phyloP scores from a whole-genome alignment of 768 basidiomycete genomes.

The Boletus tomentosulus region DNA sequence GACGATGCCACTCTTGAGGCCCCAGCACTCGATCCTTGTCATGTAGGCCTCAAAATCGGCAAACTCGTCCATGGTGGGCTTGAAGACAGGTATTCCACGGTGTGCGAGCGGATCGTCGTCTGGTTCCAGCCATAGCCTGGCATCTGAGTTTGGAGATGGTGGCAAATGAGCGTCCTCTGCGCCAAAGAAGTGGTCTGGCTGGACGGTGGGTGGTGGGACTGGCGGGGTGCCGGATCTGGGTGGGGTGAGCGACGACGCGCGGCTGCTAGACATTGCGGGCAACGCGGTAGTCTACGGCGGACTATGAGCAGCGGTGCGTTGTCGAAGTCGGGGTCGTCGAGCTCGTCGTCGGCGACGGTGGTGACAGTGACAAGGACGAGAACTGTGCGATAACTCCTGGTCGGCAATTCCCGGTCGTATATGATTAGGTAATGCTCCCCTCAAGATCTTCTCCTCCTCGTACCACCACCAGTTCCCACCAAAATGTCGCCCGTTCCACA shows the following conservation, averaged over 20 bases:
- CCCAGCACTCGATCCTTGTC: slow-evolving; percentile 86
- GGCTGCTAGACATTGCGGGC: slow-evolving; percentile 21
- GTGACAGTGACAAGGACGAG: background rate
- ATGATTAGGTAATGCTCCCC: slow-evolving; percentile 1
- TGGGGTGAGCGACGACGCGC: slow-evolving; percentile 33
- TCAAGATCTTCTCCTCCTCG: background rate
- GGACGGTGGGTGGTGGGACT: slow-evolving; percentile 45
- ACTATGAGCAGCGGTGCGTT: background rate
- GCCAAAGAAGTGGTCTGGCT: slow-evolving; percentile 84
- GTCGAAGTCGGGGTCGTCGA: background rate
- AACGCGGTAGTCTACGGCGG: background rate
- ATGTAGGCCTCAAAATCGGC: slow-evolving; percentile 89
- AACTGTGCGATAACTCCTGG: slow-evolving; percentile 6
- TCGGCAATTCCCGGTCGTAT: slow-evolving; percentile 8
- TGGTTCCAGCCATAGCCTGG: slow-evolving; percentile 68
- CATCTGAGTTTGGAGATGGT: slow-evolving; percentile 61
- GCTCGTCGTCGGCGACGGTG: slow-evolving; percentile 9
- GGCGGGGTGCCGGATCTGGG: slow-evolving; percentile 47
- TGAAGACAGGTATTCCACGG: slow-evolving; percentile 95
- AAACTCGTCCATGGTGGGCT: slow-evolving; percentile 90
- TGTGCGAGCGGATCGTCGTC: slow-evolving; percentile 74
- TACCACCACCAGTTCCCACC: background rate
- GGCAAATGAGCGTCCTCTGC: slow-evolving; percentile 42
- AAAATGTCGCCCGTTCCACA: slow-evolving; percentile 48
- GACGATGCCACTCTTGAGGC: slow-evolving; percentile 84